Evolutionary conservation across 257 asterid genomes (phyloP), one percentile per base, ranked within the genome.

Genomic region (Petunia axillaris): DNA sequence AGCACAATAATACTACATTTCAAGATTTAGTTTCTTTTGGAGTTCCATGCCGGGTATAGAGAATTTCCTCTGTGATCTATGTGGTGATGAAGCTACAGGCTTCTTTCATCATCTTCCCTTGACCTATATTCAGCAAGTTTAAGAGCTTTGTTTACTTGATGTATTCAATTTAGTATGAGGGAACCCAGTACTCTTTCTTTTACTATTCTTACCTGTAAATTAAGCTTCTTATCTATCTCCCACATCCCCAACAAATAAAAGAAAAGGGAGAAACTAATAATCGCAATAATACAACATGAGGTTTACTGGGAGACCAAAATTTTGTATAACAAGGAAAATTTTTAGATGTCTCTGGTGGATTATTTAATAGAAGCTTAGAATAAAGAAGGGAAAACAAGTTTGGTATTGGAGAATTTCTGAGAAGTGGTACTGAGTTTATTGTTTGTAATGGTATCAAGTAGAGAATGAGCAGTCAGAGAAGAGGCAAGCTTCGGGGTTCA

Each of bases 11-110:
- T 39, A 14, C 44, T 37, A 6, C 35, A 64, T 25, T 37, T 63
- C 44, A 63, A 36, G 44, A 37, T 38, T 64, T 38, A 13, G 71
- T 38, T 37, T 65, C 74, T 25, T 40, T 40, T 40, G 0, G 53
- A 65, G 52, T n/a, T 14, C 11, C 37, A 65, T 64, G 73, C 25
- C 35, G 38, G 35, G 53, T 50, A 65, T 40, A 40, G 1, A 6
- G 74, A 40, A 52, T 40, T 65, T 40, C 36, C 52, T 65, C 39
- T 65, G 37, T 40, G 11, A 65, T 65, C 74, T 39, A 65, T 65
- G 36, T 65, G 13, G 52, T 65, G 52, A 65, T 25, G 25, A 25
- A 25, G 15, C 14, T 40, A 40, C 40, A 14, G 5, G 48, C 74
- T 36, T 65, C 37, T 65, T 65, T 65, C 74, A 15, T 65, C 52